Base-by-base conservation (phyloP, 768 basidiomycete species). In the Suillus placidus region DNA sequence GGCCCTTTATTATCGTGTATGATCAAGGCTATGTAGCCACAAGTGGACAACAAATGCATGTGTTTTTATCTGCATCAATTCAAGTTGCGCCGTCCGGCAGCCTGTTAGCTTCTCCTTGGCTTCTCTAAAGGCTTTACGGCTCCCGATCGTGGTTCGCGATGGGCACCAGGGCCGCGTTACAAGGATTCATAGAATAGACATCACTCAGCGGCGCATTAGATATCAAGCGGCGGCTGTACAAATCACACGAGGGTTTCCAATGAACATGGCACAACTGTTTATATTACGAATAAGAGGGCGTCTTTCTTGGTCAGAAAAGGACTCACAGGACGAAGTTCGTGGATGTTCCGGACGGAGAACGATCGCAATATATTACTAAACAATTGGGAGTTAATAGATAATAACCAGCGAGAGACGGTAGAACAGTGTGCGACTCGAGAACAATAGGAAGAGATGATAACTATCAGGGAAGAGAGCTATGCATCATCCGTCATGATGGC, bases 401-500 rank as follows among this genome's bases (percentile, higher is more conserved):
- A 34, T 34, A 55, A 55, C 54, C 54, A 35, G 56, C 64, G 62
- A 68, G 52, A 63, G 43, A 54, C 16, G 62, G 20, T 37, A 14
- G 40, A 35, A 67, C 63, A 62, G 47, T 64, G 23, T 13, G 42
- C 4, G 38, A 52, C 30, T 57, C 45, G 47, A 52, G 42, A 42
- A 30, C 47, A 47, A 16, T 14, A 34, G 58, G n/a, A 60, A 54
- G 20, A 7, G 30, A 47, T 5, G n/a, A 56, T 49, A 47, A 47
- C 37, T 45, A 32, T 43, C 34, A 58, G 37, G 38, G 37, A 60
- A 45, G 16, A 54, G 42, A 60, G 47, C 58, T 80, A 93, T 75
- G 90, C 83, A 66, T 97, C 95, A 78, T 97, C 95, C 30, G 93
- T 93, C 96, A 98, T 95, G 76, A 98, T 97, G 52, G 93, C 91